phyloP scores from a whole-genome alignment of 345 rosid genomes.

The Diplotaxis tenuifolia region DNA sequence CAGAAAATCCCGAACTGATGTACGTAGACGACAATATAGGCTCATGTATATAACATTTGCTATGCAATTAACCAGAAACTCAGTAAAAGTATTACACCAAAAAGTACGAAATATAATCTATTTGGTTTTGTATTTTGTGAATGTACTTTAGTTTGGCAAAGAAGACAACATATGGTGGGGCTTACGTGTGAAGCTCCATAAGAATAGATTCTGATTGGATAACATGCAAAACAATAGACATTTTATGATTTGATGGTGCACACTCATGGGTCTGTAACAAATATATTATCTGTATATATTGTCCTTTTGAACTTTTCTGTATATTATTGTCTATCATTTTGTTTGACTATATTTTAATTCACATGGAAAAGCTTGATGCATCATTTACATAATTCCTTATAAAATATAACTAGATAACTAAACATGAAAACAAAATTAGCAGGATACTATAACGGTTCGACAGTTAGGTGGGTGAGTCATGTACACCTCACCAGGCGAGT shows the following conservation, averaged over 20 bases:
- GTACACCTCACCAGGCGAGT: slow-evolving; percentile 27
- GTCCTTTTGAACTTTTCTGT: neutral
- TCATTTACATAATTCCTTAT: neutral
- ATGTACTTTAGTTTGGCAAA: slow-evolving; percentile 1
- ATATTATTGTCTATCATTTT: neutral
- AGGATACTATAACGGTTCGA: slow-evolving; percentile 21
- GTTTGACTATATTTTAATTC: neutral
- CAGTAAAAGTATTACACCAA: neutral
- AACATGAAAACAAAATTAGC: neutral
- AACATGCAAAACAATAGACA: slow-evolving; percentile 22
- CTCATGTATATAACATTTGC: neutral
- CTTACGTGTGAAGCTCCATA: slow-evolving; percentile 34
- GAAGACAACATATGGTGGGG: slow-evolving; percentile 34
- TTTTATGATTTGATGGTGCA: slow-evolving; percentile 13
- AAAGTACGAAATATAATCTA: slow-evolving; percentile 3
- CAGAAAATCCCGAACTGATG: neutral
- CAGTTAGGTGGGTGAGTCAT: slow-evolving; percentile 34
- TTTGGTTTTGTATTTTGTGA: slow-evolving; percentile 12
- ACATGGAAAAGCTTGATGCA: slow-evolving; percentile 1
- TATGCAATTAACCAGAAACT: neutral
- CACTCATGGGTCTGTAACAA: neutral
- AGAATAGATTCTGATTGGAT: slow-evolving; percentile 22
- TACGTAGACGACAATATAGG: neutral
- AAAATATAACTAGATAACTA: neutral
- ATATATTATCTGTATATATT: neutral